Evolutionary conservation across 352 stramenopile species (phyloP), one percentile per base, ranked within the genome.

Genomic region (Pythium sp.): DNA sequence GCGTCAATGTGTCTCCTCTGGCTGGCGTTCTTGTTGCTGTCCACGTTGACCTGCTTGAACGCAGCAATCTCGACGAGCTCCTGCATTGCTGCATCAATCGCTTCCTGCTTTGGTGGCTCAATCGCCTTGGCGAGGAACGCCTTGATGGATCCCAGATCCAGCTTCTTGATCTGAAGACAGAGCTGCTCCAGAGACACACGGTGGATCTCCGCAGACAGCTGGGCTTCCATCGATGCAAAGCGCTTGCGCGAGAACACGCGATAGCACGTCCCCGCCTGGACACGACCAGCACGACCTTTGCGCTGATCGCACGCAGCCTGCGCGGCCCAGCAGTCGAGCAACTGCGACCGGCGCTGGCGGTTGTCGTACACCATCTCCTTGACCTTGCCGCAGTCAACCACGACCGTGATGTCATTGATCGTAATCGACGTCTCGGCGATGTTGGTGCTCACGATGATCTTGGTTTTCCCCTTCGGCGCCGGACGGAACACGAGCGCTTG

Each of bases 11-110:
- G 20, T 15, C 58, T 59, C 34, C 75, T 78, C 26, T 47, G 65
- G 6, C 6, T 36, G 22, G 49, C 54, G 12, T 30, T 32, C 5
- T 71, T 55, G 1, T 69, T 55, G 1, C 69, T 64, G 5, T 53
- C 46, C 46, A 22, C 5, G 38, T 26, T 36, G 11, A 86, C 70
- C 6, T 47, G 69, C 64, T 79, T 69, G 65, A 98, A 94, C 28
- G 93, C 95, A 20, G 91, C 86, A 38, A 99, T 96, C 43, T 89
- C 82, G 6, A 95, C 73, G 12, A 99, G 82, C 47, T 98, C 88
- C 20, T 94, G 81, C 22, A 99, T 87, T 5, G 95, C 94, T 57
- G 95, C 93, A 22, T 95, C 80, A 24, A 99, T 93, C 0, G 93
- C 86, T 26, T 97, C 77, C 20, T 91, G 73, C 20, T 87, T 84